Conservation (phyloP, 306 rosid genomes). For the Quercus engelmannii region DNA sequence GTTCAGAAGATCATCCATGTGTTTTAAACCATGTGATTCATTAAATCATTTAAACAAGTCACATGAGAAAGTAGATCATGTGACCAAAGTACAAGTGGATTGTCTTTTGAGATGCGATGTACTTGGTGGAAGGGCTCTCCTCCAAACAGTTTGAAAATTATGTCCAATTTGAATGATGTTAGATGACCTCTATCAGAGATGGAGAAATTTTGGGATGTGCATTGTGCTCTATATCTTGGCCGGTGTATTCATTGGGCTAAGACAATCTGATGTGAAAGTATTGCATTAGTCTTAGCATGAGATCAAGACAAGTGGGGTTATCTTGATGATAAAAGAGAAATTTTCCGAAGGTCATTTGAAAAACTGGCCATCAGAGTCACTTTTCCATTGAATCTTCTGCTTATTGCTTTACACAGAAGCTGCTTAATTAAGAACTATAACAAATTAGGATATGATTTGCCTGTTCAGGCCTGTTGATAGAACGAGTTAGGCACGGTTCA, state of each 20-base stretch:
- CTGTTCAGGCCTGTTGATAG: neutral
- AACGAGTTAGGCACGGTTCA: neutral
- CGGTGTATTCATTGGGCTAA: slow-evolving; percentile 2
- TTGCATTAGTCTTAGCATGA: neutral
- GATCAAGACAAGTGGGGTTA: neutral
- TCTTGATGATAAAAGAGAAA: neutral
- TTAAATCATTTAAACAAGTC: too few species aligned
- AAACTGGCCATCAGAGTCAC: neutral
- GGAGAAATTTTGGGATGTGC: slow-evolving; percentile 7
- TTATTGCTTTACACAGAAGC: neutral
- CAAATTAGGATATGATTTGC: neutral
- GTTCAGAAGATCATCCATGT: too few species aligned
- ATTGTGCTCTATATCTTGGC: neutral
- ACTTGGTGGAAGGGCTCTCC: too few species aligned
- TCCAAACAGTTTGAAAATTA: too few species aligned
- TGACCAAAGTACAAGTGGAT: too few species aligned
- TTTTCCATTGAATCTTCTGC: neutral
- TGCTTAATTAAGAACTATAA: neutral
- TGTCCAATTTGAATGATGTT: neutral
- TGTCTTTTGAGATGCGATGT: too few species aligned
- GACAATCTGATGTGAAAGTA: neutral
- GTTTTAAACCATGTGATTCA: too few species aligned
- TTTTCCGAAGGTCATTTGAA: neutral
- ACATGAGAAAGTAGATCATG: too few species aligned
- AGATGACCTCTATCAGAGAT: too few species aligned